phyloP scores from a whole-genome alignment of 2,329 filamentous ascomycete species.

The Coleophoma cylindrospora region DNA sequence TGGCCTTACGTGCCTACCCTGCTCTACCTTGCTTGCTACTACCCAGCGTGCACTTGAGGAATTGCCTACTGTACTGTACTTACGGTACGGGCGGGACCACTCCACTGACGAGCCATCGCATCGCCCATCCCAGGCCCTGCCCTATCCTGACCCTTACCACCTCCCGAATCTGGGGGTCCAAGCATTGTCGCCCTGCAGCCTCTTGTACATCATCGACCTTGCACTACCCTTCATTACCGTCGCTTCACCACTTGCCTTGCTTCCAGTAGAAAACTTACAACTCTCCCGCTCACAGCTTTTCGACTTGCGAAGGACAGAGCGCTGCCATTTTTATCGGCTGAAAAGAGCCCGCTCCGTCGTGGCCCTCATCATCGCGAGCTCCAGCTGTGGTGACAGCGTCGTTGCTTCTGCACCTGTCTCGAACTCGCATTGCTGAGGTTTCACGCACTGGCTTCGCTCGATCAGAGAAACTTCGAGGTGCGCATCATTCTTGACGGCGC shows the following conservation, averaged over 20 bases:
- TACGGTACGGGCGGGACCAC: background rate
- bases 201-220: background rate
- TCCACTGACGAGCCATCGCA: background rate
- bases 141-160: background rate
- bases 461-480: background rate
- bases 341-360: too few relatives aligned
- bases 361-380: too few relatives aligned
- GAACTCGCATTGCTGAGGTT: constrained; percentile 1
- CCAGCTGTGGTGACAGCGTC: background rate
- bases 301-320: too few relatives aligned
- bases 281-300: too few relatives aligned
- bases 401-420: background rate
- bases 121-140: background rate
- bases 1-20: background rate
- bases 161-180: background rate
- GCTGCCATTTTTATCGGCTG: too few relatives aligned
- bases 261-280: too few relatives aligned
- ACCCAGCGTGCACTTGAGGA: too few relatives aligned
- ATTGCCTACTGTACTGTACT: background rate
- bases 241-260: too few relatives aligned
- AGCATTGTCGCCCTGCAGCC: background rate
- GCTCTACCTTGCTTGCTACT: background rate
- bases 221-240: too few relatives aligned
- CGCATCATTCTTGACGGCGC: too few relatives aligned
- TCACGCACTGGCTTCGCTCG: constrained; percentile 1